Evolutionary conservation across 2,329 filamentous ascomycete genomes (phyloP), one percentile per base, ranked within the genome.

Genomic region (Septoria petroselini): DNA sequence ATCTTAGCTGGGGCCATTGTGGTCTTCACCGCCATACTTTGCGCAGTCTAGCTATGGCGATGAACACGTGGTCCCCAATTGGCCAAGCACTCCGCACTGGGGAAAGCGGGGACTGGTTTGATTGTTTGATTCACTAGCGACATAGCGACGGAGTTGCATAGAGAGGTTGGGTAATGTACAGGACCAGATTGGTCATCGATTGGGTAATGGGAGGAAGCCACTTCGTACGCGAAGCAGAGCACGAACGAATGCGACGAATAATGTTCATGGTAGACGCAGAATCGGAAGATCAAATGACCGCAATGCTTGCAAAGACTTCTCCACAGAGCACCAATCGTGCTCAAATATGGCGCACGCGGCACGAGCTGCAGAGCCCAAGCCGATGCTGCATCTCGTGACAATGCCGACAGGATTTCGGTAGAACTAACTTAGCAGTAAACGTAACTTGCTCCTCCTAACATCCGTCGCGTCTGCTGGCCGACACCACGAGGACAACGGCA

Each of bases 11-110:
- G 23, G 5, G 23, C 23, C 23, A 5, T 54, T 57, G 15, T 47
- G 47, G 51, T 51, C 51, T 57, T 46, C 48, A 45, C 51, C 37
- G 40, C 50, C 12, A 44, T 38, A 30, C 27, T 53, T 41, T 33
- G 21, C 18, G 9, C 52, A 42, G 31, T 51, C 39, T 27, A 27
- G 23, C 9, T 9, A 27, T 27, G 9, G 23, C 23, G 23, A 5
- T 27, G 23, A 27, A 27, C 23, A 27, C 9, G 23, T 41, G 23
- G 19, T 27, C 23, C 9, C 23, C 9, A 27, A 9, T 27, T 27
- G 23, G 23, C 23, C 23, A 27, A 27, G 9, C 23, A 29, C 23
- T 27, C 23, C 23, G 23, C 23, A 27, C 23, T 27, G 23, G 23
- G 23, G 23, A 27, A 27, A 9, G 23, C 23, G 23, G 23, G 9